Evolutionary conservation across 78 protist species (phyloP).

Genomic region (Anaeramoeba flamelloides): DNA sequence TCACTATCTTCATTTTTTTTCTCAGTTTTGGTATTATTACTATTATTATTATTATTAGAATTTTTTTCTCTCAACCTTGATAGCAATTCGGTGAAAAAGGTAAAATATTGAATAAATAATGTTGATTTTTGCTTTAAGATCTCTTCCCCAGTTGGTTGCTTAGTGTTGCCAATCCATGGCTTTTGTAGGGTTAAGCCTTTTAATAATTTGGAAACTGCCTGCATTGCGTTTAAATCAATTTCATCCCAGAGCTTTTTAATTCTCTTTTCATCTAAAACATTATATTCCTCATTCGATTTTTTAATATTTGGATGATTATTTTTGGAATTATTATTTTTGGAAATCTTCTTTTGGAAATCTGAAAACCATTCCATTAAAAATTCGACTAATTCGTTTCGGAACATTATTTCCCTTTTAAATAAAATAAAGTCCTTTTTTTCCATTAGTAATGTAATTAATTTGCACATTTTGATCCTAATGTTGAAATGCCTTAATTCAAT

Average conservation of each 20-base stretch:
- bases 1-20: no score
- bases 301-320: background rate
- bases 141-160: background rate
- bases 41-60: slow-evolving; percentile 18
- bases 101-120: slow-evolving; percentile 33
- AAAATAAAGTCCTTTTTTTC: slow-evolving; percentile 19
- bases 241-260: slow-evolving; percentile 9
- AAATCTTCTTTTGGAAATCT: background rate
- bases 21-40: no score
- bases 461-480: slow-evolving; percentile 30
- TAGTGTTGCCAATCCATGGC: background rate
- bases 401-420: slow-evolving; percentile 28
- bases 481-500: slow-evolving; percentile 5
- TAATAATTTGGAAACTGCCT: slow-evolving; percentile 21
- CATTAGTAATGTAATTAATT: slow-evolving; percentile 31
- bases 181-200: slow-evolving; percentile 22
- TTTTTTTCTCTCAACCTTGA: slow-evolving; percentile 12
- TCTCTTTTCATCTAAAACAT: background rate
- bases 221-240: slow-evolving; percentile 27
- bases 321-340: background rate
- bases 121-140: slow-evolving; percentile 9
- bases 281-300: background rate
- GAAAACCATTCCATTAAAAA: background rate
- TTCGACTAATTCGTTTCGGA: slow-evolving; percentile 17
- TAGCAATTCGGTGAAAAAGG: slow-evolving; percentile 28